These are phyloP conservation scores for Primulina eburnea DNA, from an alignment of 257 asterid genomes.

Conservation along the genomic window DNA sequence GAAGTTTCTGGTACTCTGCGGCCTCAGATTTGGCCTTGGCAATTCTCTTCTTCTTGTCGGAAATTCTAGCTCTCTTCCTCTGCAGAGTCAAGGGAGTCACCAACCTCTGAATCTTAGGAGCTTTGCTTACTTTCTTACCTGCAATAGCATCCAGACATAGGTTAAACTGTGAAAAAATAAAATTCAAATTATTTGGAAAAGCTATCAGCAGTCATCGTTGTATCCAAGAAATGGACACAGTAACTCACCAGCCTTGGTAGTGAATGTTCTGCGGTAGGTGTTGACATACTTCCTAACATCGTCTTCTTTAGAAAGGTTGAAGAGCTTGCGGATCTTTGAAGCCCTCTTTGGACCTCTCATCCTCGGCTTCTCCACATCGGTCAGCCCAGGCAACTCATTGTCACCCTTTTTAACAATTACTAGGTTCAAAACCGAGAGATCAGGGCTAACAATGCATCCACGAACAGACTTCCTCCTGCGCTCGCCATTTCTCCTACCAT, in stretches of 20 bases:
- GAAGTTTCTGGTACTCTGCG: neutral
- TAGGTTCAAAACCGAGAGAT: constrained; percentile 21
- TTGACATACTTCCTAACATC: constrained; percentile 26
- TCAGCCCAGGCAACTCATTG: constrained; percentile 21
- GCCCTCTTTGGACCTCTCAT: constrained; percentile 32
- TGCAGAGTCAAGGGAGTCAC: constrained; percentile 25
- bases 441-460: constrained; percentile 8
- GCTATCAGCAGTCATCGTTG: neutral
- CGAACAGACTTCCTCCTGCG: constrained; percentile 30
- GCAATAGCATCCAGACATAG: neutral
- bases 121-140: constrained; percentile 30
- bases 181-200: neutral
- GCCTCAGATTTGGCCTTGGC: neutral
- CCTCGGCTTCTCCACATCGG: constrained; percentile 25
- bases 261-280: constrained; percentile 28
- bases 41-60: constrained; percentile 11
- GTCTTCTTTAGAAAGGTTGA: constrained; percentile 27
- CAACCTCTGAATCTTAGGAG: constrained; percentile 28
- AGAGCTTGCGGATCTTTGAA: constrained; percentile 27
- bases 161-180: neutral
- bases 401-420: constrained; percentile 28
- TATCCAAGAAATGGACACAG: neutral
- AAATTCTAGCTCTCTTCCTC: constrained; percentile 27
- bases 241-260: constrained; percentile 22
- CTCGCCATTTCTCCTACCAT: constrained; percentile 28